Conservation (phyloP, 257 asterid genomes). For the Solanum piurae region DNA sequence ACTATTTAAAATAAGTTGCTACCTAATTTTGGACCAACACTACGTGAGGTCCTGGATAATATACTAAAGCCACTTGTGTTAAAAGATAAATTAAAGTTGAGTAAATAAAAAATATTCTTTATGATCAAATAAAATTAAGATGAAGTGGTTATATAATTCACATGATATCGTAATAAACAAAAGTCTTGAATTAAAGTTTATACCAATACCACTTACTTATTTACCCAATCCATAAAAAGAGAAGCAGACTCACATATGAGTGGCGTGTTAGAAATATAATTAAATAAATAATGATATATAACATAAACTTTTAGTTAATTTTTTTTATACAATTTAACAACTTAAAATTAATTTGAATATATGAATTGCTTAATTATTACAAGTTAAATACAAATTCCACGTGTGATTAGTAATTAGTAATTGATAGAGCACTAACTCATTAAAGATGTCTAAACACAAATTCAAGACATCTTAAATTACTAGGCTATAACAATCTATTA, state of each 20-base stretch:
- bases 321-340: neutral
- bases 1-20: neutral
- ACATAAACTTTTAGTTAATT: neutral
- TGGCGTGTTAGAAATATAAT: neutral
- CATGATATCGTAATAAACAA: neutral
- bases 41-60: neutral
- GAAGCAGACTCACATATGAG: rapidly evolving
- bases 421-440: neutral
- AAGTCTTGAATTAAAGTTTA: neutral
- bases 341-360: neutral
- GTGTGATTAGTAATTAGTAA: neutral
- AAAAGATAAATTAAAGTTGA: neutral
- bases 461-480: no score
- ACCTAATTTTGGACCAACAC: neutral
- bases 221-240: no score
- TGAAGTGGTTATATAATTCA: neutral
- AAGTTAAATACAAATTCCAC: neutral
- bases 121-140: neutral
- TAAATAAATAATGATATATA: neutral
- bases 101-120: neutral
- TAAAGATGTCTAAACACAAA: no score
- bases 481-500: no score
- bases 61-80: neutral
- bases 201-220: neutral
- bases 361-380: neutral